Percentiles rank a stretch among this genome's conserved stretches.
These are phyloP conservation scores for Xeromyces bisporus DNA, from an alignment of 495 filamentous ascomycete genomes.

Conservation along the genomic window DNA sequence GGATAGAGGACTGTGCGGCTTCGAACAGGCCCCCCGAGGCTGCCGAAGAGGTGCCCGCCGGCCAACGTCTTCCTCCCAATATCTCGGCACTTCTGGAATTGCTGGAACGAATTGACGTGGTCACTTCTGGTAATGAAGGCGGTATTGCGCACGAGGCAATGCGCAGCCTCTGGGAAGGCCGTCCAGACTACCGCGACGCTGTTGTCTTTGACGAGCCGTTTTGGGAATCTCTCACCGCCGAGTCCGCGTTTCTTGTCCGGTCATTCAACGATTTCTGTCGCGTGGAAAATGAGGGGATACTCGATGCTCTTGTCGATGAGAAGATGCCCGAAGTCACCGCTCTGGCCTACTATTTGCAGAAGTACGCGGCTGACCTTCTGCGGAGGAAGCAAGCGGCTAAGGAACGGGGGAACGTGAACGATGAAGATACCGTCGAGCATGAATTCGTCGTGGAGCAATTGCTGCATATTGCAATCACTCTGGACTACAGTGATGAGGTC, in stretches of 20 bases:
- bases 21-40: constrained; percentile 31
- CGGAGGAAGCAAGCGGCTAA: constrained; percentile 41
- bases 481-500: constrained; percentile 92
- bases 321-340: constrained; percentile 91
- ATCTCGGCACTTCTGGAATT: constrained; percentile 71
- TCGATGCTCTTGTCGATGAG: constrained; percentile 59
- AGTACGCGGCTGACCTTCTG: constrained; percentile 60
- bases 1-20: constrained; percentile 86
- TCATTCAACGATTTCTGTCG: constrained; percentile 91
- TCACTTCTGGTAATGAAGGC: constrained; percentile 75
- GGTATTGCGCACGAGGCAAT: constrained; percentile 86
- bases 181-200: constrained; percentile 74
- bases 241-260: constrained; percentile 71
- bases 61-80: constrained; percentile 41
- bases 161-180: constrained; percentile 87
- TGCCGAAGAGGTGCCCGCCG: constrained; percentile 21
- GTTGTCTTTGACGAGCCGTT: constrained; percentile 69
- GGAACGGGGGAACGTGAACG: constrained; percentile 44
- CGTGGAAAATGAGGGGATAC: constrained; percentile 48
- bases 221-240: constrained; percentile 73
- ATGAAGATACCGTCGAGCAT: constrained; percentile 66
- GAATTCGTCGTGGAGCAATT: constrained; percentile 94
- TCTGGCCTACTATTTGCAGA: constrained; percentile 65
- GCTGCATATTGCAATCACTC: constrained; percentile 72
- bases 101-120: constrained; percentile 81